Percentiles rank a stretch among this genome's conserved stretches.
phyloP scores from a whole-genome alignment of 2,329 filamentous ascomycete genomes.

The Fusarium xyrophilum region DNA sequence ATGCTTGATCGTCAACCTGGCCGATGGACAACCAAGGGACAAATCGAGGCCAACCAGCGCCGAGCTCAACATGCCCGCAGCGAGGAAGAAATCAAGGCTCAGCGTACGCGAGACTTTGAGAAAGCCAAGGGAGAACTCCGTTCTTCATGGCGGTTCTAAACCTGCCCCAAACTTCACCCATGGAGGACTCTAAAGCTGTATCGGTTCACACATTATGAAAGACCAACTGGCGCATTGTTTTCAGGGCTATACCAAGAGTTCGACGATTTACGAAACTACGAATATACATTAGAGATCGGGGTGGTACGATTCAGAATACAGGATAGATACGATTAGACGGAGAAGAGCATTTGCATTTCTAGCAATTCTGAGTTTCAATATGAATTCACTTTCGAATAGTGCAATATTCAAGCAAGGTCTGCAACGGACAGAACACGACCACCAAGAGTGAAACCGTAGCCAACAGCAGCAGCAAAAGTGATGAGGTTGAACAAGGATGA shows the following conservation, averaged over 20 bases:
- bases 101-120: conserved; percentile 52
- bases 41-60: conserved; percentile 46
- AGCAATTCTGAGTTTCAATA: conserved; percentile 16
- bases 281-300: conserved; percentile 22
- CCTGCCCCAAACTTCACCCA: not conserved
- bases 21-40: conserved; percentile 51
- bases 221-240: conserved; percentile 29
- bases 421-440: conserved; percentile 60
- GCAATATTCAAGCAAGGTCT: conserved; percentile 34
- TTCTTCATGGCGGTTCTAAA: conserved; percentile 34
- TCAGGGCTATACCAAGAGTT: conserved; percentile 32
- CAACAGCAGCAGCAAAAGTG: conserved; percentile 71
- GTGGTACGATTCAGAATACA: not conserved
- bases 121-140: conserved; percentile 57
- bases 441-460: conserved; percentile 79
- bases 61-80: conserved; percentile 28
- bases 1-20: conserved; percentile 54
- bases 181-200: not conserved
- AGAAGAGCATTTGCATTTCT: conserved; percentile 21
- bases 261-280: conserved; percentile 37
- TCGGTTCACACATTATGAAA: not conserved
- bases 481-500: conserved; percentile 81
- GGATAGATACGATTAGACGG: not conserved
- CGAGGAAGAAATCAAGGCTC: conserved; percentile 44
- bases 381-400: conserved; percentile 3